phyloP scores from a whole-genome alignment of 768 basidiomycete genomes.

The Leccinum disarticulatum region DNA sequence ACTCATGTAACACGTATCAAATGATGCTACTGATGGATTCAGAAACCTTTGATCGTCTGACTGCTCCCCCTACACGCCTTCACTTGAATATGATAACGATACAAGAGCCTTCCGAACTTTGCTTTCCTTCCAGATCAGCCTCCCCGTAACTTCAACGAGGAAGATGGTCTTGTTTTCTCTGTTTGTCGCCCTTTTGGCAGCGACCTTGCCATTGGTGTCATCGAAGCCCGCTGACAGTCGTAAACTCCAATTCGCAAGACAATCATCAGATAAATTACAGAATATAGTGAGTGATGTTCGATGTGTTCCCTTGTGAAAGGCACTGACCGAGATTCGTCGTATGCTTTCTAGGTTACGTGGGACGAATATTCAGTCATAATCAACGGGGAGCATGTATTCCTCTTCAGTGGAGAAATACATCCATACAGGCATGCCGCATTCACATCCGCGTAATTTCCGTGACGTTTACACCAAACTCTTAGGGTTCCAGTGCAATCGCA shows the following conservation, averaged over 20 bases:
- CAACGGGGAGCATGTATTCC: conserved; percentile 54
- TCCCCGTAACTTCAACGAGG: neutral
- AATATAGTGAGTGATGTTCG: conserved; percentile 10
- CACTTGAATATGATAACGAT: conserved; percentile 1
- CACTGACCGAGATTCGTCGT: neutral
- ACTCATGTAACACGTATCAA: neutral
- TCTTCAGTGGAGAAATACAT: conserved; percentile 63
- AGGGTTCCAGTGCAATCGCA: conserved; percentile 39
- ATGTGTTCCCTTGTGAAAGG: neutral
- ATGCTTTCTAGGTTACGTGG: conserved; percentile 46
- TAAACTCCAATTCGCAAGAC: conserved; percentile 16
- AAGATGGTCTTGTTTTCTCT: conserved; percentile 13
- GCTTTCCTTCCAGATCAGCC: neutral
- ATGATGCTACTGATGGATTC: neutral
- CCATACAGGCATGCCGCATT: conserved; percentile 43
- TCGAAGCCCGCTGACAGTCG: conserved; percentile 6
- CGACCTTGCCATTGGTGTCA: conserved; percentile 13
- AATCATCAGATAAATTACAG: conserved; percentile 17
- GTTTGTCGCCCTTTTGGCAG: conserved; percentile 12
- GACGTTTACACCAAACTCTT: neutral
- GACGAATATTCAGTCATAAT: conserved; percentile 60
- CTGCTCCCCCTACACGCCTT: neutral
- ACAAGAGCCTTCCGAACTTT: neutral
- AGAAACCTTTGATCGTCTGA: neutral
- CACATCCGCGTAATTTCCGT: neutral